Base-by-base conservation (phyloP, 768 basidiomycete species). In the Tricholoma saponaceum region DNA sequence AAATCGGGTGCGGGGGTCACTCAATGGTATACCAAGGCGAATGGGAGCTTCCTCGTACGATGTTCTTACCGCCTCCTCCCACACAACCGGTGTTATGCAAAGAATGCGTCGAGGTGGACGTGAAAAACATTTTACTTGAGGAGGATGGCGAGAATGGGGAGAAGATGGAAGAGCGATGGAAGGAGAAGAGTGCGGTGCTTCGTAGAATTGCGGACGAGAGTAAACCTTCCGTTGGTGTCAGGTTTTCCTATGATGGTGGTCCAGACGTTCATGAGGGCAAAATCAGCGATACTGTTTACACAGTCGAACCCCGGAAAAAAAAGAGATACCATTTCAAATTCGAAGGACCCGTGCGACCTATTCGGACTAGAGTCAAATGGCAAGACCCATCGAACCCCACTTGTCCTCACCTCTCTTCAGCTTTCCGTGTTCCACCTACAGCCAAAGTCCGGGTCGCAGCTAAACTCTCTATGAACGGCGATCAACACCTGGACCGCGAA, bases 361-460 rank as follows among this genome's bases (percentile, higher is more conserved):
- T 73, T 32, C 35, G 64, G 28, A 66, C 68, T 14, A 62, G 58
- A 25, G 66, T 69, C 7, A 33, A 60, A 33, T 72, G 69, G 60
- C 39, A 41, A 41, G 39, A 41, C 39, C 39, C 16, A 6, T 18
- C 5, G 5, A 41, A 41, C 0, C 39, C 39, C 5, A 41, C 39
- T 7, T 41, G 39, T 41, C 9, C 4, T 5, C 39, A 41, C 13
- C 39, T 41, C 32, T 33, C 12, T 2, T 5, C 39, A 18, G 4
- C 4, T 39, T 18, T 39, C 2, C 16, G n/a, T 6, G n/a, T 6
- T 18, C 39, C 39, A 4, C 39, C 39, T 8, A 41, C 39, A 18
- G 39, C 18, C 3, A 41, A 41, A 41, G 16, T 41, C 5, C 4
- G 39, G 6, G 39, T 41, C 5, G 22, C 25, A 7, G 47, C 47